Evolutionary conservation across 805 yeast species (phyloP), one percentile per base, ranked within the genome.

Genomic region (Pichia scutulata): DNA sequence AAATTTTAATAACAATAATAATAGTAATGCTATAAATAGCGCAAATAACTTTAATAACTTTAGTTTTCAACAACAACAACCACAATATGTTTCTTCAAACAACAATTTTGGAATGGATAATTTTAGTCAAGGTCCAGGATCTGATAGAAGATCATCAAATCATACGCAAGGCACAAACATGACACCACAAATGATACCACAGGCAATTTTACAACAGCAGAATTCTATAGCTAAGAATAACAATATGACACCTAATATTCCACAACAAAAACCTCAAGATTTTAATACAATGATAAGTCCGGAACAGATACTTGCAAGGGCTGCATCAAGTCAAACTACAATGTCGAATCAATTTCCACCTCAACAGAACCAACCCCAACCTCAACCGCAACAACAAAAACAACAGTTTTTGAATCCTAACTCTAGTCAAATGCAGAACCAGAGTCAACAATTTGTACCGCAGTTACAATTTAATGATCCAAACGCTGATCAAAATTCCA

Each of bases 271-370:
- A 4, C 50, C 39, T 16, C 57, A 54, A 23, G 55, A 52, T 10
- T 36, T 39, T 50, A 19, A 26, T 52, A 37, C 62, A 2, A 55
- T 59, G 47, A 47, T 66, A 41, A 63, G 67, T 39, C 70, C 70
- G 10, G 69, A 66, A 44, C 69, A 67, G 50, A 65, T 67, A 10
- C 56, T 67, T 30, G 68, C 70, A 14, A 58, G 67, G 44, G 68
- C 62, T 21, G 48, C 49, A 23, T 16, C 46, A 3, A 16, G 39
- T 9, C 48, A 49, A 41, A 23, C 25, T 18, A 40, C 22, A n/a
- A 18, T 8, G 7, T 23, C 22, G 19, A 14, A 43, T 8, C 46
- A 30, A 3, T 30, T 14, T 30, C 50, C 41, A 41, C 50, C 21
- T 13, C 50, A 28, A 36, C 47, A 43, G 12, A 19, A 14, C 36